A percentile compares a stretch with the other conserved stretches of the same genome.
These are phyloP conservation scores for Gossypium davidsonii DNA, from an alignment of 441 rosid genomes.

Conservation along the genomic window DNA sequence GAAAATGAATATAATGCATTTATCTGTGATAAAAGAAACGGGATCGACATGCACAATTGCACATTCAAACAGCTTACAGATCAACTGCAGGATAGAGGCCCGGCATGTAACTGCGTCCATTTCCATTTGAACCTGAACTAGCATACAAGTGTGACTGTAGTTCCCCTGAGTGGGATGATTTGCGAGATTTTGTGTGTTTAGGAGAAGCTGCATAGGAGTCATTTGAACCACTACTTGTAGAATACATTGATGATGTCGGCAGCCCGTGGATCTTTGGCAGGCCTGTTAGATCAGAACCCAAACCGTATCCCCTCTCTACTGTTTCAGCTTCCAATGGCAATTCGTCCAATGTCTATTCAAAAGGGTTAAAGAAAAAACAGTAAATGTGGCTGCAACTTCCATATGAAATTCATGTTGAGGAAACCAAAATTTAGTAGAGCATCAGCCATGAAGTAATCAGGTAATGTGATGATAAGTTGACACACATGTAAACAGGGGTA, in stretches of 20 bases:
- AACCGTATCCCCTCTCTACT: constrained; percentile 72
- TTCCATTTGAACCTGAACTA: constrained; percentile 15
- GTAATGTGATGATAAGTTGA: not conserved
- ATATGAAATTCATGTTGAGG: not conserved
- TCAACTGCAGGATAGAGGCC: constrained; percentile 16
- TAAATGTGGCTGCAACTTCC: not conserved
- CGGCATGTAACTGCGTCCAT: constrained; percentile 14
- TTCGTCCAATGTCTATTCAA: constrained; percentile 79
- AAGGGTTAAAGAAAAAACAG: not conserved
- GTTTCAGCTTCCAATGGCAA: constrained; percentile 92
- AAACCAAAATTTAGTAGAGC: not conserved
- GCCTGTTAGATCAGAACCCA: constrained; percentile 64
- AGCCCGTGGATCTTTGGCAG: constrained; percentile 74
- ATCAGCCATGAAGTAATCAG: not conserved
- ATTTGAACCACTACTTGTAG: constrained; percentile 38
- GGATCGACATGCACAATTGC: not conserved
- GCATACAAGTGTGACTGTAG: constrained; percentile 39
- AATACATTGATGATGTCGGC: constrained; percentile 59
- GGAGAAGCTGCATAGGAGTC: constrained; percentile 56
- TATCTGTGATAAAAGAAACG: not conserved
- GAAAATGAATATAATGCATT: constrained; percentile 9
- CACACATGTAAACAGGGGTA: not conserved
- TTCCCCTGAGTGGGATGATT: constrained; percentile 64
- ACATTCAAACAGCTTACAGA: constrained; percentile 16
- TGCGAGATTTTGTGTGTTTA: constrained; percentile 43